A percentile compares a stretch with the other conserved stretches of the same genome.
These are phyloP conservation scores for Alternaria arborescens DNA, from an alignment of 2,329 filamentous ascomycete genomes.

Conservation along the genomic window DNA sequence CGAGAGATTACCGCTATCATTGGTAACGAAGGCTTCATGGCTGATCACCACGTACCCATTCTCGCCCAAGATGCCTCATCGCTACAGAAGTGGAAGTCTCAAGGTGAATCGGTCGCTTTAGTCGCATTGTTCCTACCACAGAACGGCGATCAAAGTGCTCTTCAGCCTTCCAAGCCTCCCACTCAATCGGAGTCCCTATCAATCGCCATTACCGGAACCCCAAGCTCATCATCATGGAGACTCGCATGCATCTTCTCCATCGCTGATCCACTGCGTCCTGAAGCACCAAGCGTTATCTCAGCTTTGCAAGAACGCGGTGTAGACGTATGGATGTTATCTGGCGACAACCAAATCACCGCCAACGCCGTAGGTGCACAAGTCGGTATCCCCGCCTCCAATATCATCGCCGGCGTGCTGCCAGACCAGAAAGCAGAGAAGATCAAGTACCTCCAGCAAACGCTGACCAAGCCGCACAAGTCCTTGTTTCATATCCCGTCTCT, in stretches of 20 bases:
- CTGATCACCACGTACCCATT: constrained; percentile 47
- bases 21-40: constrained; percentile 77
- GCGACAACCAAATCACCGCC: constrained; percentile 88
- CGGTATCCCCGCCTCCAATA: constrained; percentile 75
- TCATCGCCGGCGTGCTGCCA: constrained; percentile 88
- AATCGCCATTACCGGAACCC: constrained; percentile 2
- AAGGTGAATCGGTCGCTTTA: constrained; percentile 55
- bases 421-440: constrained; percentile 81
- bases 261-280: constrained; percentile 80
- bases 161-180: neutral
- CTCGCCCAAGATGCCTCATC: constrained; percentile 21
- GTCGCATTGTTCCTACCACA: constrained; percentile 37
- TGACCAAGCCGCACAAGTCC: constrained; percentile 33
- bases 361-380: constrained; percentile 77
- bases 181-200: constrained; percentile 2
- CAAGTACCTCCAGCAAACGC: constrained; percentile 55
- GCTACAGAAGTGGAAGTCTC: constrained; percentile 52
- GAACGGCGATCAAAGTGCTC: neutral
- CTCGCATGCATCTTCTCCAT: constrained; percentile 76
- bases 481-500: constrained; percentile 28
- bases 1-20: constrained; percentile 61
- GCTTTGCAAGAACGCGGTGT: constrained; percentile 72
- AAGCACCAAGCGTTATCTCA: constrained; percentile 71
- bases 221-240: constrained; percentile 34
- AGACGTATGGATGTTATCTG: constrained; percentile 90